Evolutionary conservation across 352 stramenopile species (phyloP), one percentile per base, ranked within the genome.

Genomic region (Phytopythium sindhum): DNA sequence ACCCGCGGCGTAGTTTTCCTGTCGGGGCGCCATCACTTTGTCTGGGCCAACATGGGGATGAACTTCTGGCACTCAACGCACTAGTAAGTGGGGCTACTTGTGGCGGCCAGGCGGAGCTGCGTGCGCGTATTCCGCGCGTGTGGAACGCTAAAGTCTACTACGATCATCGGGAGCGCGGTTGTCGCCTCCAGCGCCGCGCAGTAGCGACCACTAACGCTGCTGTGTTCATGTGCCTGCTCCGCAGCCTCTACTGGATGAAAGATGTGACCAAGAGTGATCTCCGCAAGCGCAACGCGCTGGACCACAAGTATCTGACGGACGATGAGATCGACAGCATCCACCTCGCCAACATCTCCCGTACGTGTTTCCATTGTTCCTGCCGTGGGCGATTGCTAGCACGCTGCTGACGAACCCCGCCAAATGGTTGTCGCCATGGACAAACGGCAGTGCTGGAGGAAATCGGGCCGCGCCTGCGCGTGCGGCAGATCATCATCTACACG

Each of bases 61-160:
- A 96, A 95, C 75, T 96, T 96, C 69, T 96, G 88, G 88, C 88
- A 96, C 65, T 96, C 88, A 61, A 95, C 88, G 48, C 88, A 96
- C 70, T 96, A 95, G 88, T 96, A 80, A 62, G 84, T 68, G 60
- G 41, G 1, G 26, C 15, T 63, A 15, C 1, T 17, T 24, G 31
- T 10, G 17, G 24, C 21, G 42, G 24, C 19, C 14, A 41, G 23
- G 0, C 33, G 33, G 33, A 5, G 23, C 12, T 19, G 26, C 4
- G 4, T 4, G 24, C 28, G 24, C 11, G 44, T 17, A 9, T 50
- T 9, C 8, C 44, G 44, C 44, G n/a, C 44, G 44, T 6, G 21
- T 17, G 7, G 41, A 47, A 23, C n/a, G 23, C 10, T 12, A 8
- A 1, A 12, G 47, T 5, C 12, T 33, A 24, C 48, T 0, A 9